Evolutionary conservation across 129 eudicot genomes (phyloP).

Genomic region (Tagetes erecta): DNA sequence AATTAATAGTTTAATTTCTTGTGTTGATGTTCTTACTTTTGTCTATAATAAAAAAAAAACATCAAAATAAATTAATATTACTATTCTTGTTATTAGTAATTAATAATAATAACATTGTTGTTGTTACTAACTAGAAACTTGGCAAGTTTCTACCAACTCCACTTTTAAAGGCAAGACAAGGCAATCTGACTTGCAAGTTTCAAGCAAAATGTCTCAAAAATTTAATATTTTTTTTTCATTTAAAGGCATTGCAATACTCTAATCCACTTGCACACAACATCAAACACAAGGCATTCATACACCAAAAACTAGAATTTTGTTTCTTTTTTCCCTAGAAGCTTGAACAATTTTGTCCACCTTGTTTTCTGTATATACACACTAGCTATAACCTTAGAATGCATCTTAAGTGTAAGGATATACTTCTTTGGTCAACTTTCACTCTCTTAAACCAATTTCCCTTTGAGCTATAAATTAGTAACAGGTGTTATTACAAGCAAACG

Average conservation of each 20-base stretch:
- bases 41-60: not conserved
- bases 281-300: slow-evolving; percentile 20
- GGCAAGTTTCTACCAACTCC: not conserved
- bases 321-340: slow-evolving; percentile 18
- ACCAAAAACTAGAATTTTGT: slow-evolving; percentile 21
- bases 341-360: slow-evolving; percentile 22
- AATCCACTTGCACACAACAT: slow-evolving; percentile 25
- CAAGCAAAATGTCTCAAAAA: slow-evolving; percentile 14
- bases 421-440: not conserved
- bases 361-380: slow-evolving; percentile 42
- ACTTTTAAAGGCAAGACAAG: slow-evolving; percentile 14
- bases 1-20: too few relatives aligned
- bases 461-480: too few relatives aligned
- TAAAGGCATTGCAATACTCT: slow-evolving; percentile 14
- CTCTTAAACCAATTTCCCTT: not conserved
- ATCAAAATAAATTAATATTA: too few relatives aligned
- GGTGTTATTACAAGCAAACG: too few relatives aligned
- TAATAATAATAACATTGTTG: too few relatives aligned
- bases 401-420: not conserved
- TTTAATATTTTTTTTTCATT: not conserved
- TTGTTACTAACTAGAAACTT: not conserved
- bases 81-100: too few relatives aligned
- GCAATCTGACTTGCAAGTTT: slow-evolving; percentile 4
- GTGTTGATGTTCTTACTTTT: not conserved
- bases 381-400: slow-evolving; percentile 17